Percentiles rank a stretch among this genome's conserved stretches.
These are phyloP conservation scores for Dactylorhiza incarnata DNA, from an alignment of 106 monocot genomes.

Conservation along the genomic window DNA sequence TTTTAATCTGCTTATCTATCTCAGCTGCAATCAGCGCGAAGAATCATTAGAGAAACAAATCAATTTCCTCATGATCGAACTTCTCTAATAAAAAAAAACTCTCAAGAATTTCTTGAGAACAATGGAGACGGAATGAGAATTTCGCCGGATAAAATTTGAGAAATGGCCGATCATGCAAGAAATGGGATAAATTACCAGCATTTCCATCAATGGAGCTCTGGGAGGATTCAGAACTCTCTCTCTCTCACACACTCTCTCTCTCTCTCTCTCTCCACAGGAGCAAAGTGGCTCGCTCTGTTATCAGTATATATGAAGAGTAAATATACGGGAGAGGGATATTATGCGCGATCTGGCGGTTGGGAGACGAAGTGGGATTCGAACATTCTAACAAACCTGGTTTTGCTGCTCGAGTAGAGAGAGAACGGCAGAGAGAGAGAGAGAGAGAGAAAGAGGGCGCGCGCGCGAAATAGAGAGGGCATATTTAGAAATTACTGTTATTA, in stretches of 20 bases:
- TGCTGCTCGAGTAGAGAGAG: background rate
- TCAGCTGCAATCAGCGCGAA: background rate
- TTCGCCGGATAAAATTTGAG: background rate
- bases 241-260: background rate
- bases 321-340: background rate
- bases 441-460: no score
- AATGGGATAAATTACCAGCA: background rate
- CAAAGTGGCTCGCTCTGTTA: background rate
- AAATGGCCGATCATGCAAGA: background rate
- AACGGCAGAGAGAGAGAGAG: no score
- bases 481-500: no score
- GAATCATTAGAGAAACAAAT: background rate
- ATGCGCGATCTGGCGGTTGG: constrained; percentile 1
- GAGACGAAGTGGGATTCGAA: background rate
- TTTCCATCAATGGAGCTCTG: background rate
- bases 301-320: background rate
- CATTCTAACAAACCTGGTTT: constrained; percentile 6
- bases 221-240: background rate
- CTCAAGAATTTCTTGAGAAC: background rate
- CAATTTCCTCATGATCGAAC: background rate
- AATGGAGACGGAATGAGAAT: background rate
- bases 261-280: background rate
- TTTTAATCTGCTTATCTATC: background rate
- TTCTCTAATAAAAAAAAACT: background rate
- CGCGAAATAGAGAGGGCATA: no score